phyloP scores from a whole-genome alignment of 768 basidiomycete species.

The Termitomyces sp. region DNA sequence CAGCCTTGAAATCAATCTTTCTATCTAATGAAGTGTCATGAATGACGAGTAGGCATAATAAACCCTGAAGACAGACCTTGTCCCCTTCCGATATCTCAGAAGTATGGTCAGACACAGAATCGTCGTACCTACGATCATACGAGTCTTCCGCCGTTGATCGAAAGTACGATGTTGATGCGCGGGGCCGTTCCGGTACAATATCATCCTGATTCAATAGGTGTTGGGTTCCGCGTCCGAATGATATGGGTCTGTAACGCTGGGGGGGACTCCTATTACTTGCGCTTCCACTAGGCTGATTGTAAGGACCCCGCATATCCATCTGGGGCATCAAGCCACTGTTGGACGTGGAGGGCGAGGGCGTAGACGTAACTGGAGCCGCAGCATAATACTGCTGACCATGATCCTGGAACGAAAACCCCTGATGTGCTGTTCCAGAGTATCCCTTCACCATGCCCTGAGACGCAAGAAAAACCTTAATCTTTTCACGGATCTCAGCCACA shows the following conservation, averaged over 20 bases:
- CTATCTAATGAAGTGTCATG: neutral
- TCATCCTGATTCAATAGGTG: conserved; percentile 6
- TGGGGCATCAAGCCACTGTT: neutral
- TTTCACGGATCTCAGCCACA: conserved; percentile 8
- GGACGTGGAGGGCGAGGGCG: neutral
- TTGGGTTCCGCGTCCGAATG: conserved; percentile 8
- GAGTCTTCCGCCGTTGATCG: neutral
- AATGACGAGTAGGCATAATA: neutral
- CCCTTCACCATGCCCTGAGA: conserved; percentile 11
- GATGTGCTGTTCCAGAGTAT: conserved; percentile 5
- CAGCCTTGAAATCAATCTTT: neutral
- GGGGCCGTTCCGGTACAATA: neutral
- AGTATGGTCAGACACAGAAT: neutral
- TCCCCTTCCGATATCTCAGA: conserved; percentile 1
- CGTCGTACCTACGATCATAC: neutral
- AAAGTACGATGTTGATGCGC: neutral
- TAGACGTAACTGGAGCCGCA: neutral
- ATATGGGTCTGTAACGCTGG: conserved; percentile 4
- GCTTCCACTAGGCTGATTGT: neutral
- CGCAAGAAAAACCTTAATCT: conserved; percentile 9
- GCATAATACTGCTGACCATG: conserved; percentile 4
- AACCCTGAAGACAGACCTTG: neutral
- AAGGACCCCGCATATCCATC: neutral
- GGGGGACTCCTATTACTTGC: neutral
- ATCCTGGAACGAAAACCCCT: conserved; percentile 2